Conservation (phyloP, 1,139 yeast genomes). For the Zhuliangozyma blackwelliae region DNA sequence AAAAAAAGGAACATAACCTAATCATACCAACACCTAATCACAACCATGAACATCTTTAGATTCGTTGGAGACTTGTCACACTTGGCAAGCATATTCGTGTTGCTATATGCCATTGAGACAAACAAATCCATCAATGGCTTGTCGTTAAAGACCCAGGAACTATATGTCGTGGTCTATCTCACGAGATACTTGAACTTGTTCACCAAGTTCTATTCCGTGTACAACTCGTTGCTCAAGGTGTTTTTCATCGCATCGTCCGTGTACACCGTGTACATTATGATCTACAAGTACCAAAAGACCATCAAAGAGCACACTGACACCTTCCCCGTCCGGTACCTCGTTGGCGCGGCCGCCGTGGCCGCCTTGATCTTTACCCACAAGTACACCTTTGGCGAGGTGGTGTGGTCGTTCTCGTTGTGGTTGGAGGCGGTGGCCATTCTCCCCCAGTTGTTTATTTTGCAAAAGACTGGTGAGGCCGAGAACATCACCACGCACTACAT, state of each 20-base stretch:
- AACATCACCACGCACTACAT: slow-evolving; percentile 87
- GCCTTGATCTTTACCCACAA: slow-evolving; percentile 65
- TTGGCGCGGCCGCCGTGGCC: slow-evolving; percentile 58
- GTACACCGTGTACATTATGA: slow-evolving; percentile 74
- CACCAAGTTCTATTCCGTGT: slow-evolving; percentile 58
- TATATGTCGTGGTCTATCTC: slow-evolving; percentile 73
- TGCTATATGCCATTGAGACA: slow-evolving; percentile 64
- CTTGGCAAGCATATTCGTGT: slow-evolving; percentile 69
- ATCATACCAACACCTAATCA: no score
- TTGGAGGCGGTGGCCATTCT: slow-evolving; percentile 86
- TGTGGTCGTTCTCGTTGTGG: slow-evolving; percentile 82
- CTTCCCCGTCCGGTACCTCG: slow-evolving; percentile 68
- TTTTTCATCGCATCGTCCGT: slow-evolving; percentile 71
- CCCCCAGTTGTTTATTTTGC: slow-evolving; percentile 88
- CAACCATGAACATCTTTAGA: slow-evolving; percentile 48
- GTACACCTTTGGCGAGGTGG: slow-evolving; percentile 56
- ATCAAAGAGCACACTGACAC: slow-evolving; percentile 57
- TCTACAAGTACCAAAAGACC: slow-evolving; percentile 53
- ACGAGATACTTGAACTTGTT: slow-evolving; percentile 76
- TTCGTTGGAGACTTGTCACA: slow-evolving; percentile 77
- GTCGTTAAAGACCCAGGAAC: slow-evolving; percentile 80
- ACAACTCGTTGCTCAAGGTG: slow-evolving; percentile 77
- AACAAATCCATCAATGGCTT: slow-evolving; percentile 76
- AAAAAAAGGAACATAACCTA: no score
- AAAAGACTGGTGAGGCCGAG: slow-evolving; percentile 86